A percentile compares a stretch with the other conserved stretches of the same genome.
Conservation (phyloP, 805 yeast species). For the Kodamaea leandrae region DNA sequence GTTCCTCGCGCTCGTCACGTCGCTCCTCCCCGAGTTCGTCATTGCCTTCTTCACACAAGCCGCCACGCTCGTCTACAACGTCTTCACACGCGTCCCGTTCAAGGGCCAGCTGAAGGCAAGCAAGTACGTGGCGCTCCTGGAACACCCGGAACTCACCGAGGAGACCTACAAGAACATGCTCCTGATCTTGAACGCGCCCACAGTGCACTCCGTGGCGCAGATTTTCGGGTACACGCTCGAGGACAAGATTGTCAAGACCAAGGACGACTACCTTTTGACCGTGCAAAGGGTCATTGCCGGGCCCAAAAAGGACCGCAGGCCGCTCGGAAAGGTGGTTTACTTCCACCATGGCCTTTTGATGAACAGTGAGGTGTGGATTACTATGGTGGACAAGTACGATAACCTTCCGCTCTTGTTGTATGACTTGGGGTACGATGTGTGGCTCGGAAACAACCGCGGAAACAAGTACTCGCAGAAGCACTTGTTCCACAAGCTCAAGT, state of each 20-base stretch:
- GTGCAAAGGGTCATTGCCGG: constrained; percentile 61
- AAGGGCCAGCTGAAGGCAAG: constrained; percentile 15
- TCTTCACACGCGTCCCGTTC: constrained; percentile 27
- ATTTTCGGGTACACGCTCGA: constrained; percentile 70
- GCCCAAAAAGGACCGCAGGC: constrained; percentile 6
- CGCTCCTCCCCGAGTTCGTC: constrained; percentile 43
- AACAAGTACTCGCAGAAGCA: constrained; percentile 91
- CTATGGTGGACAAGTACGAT: constrained; percentile 37
- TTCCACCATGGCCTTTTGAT: constrained; percentile 90
- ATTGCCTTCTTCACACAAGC: constrained; percentile 35
- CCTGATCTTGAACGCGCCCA: constrained; percentile 44
- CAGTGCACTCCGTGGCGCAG: constrained; percentile 63
- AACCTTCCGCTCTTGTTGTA: constrained; percentile 72
- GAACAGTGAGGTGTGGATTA: constrained; percentile 77
- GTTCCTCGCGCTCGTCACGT: constrained; percentile 42
- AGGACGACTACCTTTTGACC: constrained; percentile 73
- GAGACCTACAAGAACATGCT: constrained; percentile 31
- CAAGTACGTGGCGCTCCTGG: constrained; percentile 23
- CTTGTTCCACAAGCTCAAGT: constrained; percentile 30
- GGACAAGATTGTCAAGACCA: constrained; percentile 72
- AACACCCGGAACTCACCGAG: constrained; percentile 18
- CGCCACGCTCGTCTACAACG: constrained; percentile 23
- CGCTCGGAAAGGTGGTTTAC: constrained; percentile 55
- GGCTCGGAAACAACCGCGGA: constrained; percentile 91
- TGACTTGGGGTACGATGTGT: constrained; percentile 87